phyloP scores from a whole-genome alignment of 805 yeast species.

The Pichia membranifaciens region DNA sequence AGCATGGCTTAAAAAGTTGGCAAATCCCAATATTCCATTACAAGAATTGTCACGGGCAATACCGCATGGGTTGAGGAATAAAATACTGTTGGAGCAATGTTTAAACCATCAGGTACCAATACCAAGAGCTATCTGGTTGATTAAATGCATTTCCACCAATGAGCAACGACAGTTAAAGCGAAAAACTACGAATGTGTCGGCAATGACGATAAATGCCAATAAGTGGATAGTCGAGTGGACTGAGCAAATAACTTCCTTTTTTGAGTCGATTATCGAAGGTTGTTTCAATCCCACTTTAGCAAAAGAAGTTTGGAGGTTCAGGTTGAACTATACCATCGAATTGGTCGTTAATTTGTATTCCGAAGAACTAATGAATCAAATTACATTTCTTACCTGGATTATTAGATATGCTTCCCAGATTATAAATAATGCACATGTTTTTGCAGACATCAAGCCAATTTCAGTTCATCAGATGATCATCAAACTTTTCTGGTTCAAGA shows the following conservation, averaged over 20 bases:
- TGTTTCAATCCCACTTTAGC: slow-evolving; percentile 22
- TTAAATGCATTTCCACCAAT: slow-evolving; percentile 78
- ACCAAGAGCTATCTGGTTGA: slow-evolving; percentile 84
- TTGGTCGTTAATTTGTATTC: slow-evolving; percentile 61
- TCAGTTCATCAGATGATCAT: slow-evolving; percentile 43
- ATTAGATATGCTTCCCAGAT: slow-evolving; percentile 41
- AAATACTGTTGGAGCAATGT: slow-evolving; percentile 67
- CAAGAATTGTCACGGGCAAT: slow-evolving; percentile 65
- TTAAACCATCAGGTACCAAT: slow-evolving; percentile 63
- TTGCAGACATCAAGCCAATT: slow-evolving; percentile 21
- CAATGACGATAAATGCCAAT: slow-evolving; percentile 35
- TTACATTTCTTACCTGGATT: slow-evolving; percentile 57
- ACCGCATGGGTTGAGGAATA: slow-evolving; percentile 85
- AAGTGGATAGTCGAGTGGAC: slow-evolving; percentile 89
- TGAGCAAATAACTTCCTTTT: slow-evolving; percentile 61
- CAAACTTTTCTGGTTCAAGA: slow-evolving; percentile 66
- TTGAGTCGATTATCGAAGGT: slow-evolving; percentile 46
- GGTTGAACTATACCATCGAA: slow-evolving; percentile 54
- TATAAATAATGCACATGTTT: slow-evolving; percentile 15
- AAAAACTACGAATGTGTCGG: slow-evolving; percentile 26
- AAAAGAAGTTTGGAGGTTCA: slow-evolving; percentile 39
- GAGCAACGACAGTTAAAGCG: slow-evolving; percentile 58
- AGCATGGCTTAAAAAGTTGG: slow-evolving; percentile 78
- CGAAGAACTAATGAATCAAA: slow-evolving; percentile 60
- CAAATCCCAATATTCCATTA: slow-evolving; percentile 60